These are phyloP conservation scores for Hylodesmum podocarpum DNA, from an alignment of 306 rosid genomes.

Conservation along the genomic window DNA sequence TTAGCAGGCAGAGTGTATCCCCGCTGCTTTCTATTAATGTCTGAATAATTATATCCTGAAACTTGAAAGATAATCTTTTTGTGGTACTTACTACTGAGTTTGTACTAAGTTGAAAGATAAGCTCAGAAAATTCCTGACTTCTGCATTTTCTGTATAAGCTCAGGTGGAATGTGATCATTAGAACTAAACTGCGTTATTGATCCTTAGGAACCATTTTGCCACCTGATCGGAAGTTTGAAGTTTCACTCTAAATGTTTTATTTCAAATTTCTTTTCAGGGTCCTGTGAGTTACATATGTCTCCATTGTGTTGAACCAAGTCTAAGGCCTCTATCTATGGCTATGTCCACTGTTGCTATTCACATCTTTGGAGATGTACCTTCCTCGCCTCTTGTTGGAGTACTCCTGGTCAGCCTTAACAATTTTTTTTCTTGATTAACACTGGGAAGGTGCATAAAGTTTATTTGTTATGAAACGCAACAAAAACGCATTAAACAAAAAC, in stretches of 20 bases:
- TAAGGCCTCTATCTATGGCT: slow-evolving; percentile 93
- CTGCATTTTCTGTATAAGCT: not conserved
- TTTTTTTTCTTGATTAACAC: not conserved
- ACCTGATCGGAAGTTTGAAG: slow-evolving; percentile 2
- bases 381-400: slow-evolving; percentile 88
- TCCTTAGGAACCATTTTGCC: not conserved
- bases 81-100: not conserved
- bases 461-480: not conserved
- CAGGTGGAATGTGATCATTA: not conserved
- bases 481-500: not conserved
- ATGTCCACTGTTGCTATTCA: slow-evolving; percentile 75
- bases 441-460: not conserved
- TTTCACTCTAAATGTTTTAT: not conserved
- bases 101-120: not conserved
- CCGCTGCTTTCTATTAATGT: not conserved
- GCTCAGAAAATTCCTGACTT: not conserved
- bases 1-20: not conserved
- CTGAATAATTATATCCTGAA: slow-evolving; percentile 1
- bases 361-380: slow-evolving; percentile 88
- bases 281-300: slow-evolving; percentile 75
- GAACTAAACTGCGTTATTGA: not conserved
- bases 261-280: slow-evolving; percentile 50
- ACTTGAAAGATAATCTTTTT: slow-evolving; percentile 3
- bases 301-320: slow-evolving; percentile 71
- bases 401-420: slow-evolving; percentile 53